phyloP scores from a whole-genome alignment of 495 filamentous ascomycete genomes.

The Tetracladium setigerum region DNA sequence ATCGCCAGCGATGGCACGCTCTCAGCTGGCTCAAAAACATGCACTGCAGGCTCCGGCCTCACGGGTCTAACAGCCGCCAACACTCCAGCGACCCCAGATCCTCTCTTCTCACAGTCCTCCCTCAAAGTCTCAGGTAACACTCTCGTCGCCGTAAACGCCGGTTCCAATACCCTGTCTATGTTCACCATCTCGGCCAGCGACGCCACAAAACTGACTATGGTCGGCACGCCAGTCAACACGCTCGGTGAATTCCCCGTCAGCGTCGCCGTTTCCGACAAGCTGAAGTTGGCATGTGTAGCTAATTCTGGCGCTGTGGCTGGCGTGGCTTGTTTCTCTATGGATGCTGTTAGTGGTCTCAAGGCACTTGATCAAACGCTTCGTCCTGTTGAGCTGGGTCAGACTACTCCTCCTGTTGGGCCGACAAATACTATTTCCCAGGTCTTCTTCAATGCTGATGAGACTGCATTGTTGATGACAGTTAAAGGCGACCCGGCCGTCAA shows the following conservation, averaged over 20 bases:
- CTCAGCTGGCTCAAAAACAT: constrained; percentile 25
- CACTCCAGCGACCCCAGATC: constrained; percentile 38
- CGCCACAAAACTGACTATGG: constrained; percentile 34
- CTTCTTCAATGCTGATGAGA: constrained; percentile 46
- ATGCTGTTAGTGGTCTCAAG: constrained; percentile 26
- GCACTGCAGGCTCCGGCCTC: constrained; percentile 32
- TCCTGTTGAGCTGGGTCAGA: constrained; percentile 37
- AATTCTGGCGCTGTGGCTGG: constrained; percentile 45
- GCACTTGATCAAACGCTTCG: constrained; percentile 32
- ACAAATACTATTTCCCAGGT: constrained; percentile 45
- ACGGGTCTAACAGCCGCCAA: constrained; percentile 25
- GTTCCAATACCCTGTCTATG: constrained; percentile 49
- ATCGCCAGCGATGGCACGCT: constrained; percentile 37
- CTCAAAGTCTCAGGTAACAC: constrained; percentile 38
- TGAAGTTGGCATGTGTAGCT: constrained; percentile 45
- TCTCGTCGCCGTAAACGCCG: constrained; percentile 54
- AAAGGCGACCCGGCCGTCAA: constrained; percentile 46
- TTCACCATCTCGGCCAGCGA: constrained; percentile 38
- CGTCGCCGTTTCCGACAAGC: constrained; percentile 41
- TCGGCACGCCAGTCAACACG: constrained; percentile 34
- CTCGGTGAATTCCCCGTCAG: constrained; percentile 51
- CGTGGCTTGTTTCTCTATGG: constrained; percentile 42
- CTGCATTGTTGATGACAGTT: constrained; percentile 42
- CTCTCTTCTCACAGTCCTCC: constrained; percentile 42
- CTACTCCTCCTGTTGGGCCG: constrained; percentile 46